Base-by-base conservation (phyloP, 345 rosid species). In the Eucalyptus tenuipes region DNA sequence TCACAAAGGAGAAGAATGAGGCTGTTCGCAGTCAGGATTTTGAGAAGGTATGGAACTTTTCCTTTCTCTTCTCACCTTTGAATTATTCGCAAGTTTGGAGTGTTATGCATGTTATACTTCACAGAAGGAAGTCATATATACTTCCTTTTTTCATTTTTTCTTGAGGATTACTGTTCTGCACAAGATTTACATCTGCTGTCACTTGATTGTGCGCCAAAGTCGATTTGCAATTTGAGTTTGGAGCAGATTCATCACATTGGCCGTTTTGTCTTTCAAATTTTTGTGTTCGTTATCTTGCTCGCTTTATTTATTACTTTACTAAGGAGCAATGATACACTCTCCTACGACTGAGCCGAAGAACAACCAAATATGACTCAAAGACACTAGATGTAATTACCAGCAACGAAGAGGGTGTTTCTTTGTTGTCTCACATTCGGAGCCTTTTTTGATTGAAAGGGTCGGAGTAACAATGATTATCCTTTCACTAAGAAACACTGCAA, bases 11-110 rank as follows among this genome's bases (percentile, higher is more conserved):
- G 91, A 98, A 98, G 93, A 97, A 98, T 75, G 99, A 98, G 92
- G 98, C 99, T 89, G 99, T 96, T 85, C 96, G 99, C 27, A 84
- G 95, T 93, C 99, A 98, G 91, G 99, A 97, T 93, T 98, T 97
- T 68, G 99, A 98, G 92, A 98, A 95, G 99, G 99, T 97, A 59
- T 75, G 49, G 25, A 18, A 29, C 44, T 57, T 24, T 49, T 59
- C 86, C 68, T 85, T 88, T 64, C 48, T 37, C 29, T 55, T 45
- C 89, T 57, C 42, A 25, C 45, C 27, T 25, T 40, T 40, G 80
- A 15, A 49, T 85, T 85, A 40, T 29, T 85, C 4, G 9, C 55
- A 24, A 12, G 37, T 66, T 37, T 48, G 42, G 47, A 40, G 47
- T 75, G 47, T 75, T 40, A 40, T 20, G 84, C 84, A 40, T 75